Evolutionary conservation across 106 monocot species (phyloP), one percentile per base, ranked within the genome.

Genomic region (Posidonia australis): DNA sequence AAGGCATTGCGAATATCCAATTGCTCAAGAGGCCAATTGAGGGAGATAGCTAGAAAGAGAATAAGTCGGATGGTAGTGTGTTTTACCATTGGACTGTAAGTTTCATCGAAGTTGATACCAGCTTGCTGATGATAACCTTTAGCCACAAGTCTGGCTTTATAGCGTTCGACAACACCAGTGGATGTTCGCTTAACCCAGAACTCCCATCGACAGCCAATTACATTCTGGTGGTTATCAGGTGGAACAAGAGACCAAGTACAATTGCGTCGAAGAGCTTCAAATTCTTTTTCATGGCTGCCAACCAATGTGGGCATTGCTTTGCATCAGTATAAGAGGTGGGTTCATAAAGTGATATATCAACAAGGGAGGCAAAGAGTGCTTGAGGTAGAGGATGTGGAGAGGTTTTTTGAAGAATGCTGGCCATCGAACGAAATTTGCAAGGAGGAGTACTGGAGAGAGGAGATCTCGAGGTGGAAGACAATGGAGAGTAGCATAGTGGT

Each of bases 1-100:
- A 66, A 51, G 14, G 51, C 66, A 51, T 66, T 66, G 17, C 27
- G 51, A 20, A 66, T 23, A 16, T 63, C 51, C 12, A 66, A 12
- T 17, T 66, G 66, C 1, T 26, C n/a, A n/a, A n/a, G n/a, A n/a
- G n/a, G n/a, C n/a, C n/a, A n/a, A n/a, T n/a, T n/a, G n/a, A n/a
- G n/a, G n/a, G n/a, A n/a, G n/a, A n/a, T n/a, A n/a, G n/a, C n/a
- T n/a, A n/a, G n/a, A n/a, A n/a, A n/a, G n/a, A 58, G 57, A 19
- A 58, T 29, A 4, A 19, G 9, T 24, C 57, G 28, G 23, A 58
- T 58, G 4, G 28, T 58, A 5, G 57, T 19, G 19, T 5, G 10
- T 16, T 58, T 16, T 9, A 58, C 57, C 3, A 58, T 16, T 9
- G 24, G 57, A 26, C 19, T 58, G 57, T 24, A 58, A 3, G 57